A percentile compares a stretch with the other conserved stretches of the same genome.
phyloP scores from a whole-genome alignment of 2,329 filamentous ascomycete genomes.

The Hymenoscyphus albidus region DNA sequence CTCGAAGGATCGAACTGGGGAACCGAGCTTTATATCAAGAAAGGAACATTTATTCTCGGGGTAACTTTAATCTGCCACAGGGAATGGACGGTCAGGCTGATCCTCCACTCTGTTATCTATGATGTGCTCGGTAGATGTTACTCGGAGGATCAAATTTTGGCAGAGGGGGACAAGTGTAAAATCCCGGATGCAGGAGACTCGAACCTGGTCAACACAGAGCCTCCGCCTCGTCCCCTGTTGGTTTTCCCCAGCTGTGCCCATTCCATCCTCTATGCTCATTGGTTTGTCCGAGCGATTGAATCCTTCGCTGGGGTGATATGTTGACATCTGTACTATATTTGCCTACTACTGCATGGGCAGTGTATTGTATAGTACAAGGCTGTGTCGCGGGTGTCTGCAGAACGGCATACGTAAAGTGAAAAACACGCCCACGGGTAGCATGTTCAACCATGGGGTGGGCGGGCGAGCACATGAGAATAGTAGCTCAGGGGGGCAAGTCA shows the following conservation, averaged over 20 bases:
- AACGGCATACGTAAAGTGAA: background rate
- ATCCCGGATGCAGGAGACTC: constrained; percentile 1
- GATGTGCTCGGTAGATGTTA: background rate
- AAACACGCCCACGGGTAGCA: background rate
- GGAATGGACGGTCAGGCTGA: background rate
- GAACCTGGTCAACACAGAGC: background rate
- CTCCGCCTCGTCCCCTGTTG: constrained; percentile 2
- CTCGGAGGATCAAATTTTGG: background rate
- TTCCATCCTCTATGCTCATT: background rate
- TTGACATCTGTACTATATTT: background rate
- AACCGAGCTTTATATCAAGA: background rate
- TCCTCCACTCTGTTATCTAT: background rate
- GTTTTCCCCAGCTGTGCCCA: background rate
- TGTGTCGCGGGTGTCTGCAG: constrained; percentile 2
- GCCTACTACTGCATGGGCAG: background rate
- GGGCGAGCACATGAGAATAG: background rate
- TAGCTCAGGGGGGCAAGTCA: background rate
- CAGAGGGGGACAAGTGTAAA: background rate
- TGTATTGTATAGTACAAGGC: constrained; percentile 6
- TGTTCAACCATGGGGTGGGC: background rate
- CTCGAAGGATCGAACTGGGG: background rate
- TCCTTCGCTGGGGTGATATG: background rate
- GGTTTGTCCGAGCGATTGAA: background rate
- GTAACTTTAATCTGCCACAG: background rate
- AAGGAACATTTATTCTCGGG: background rate